Evolutionary conservation across 1,139 yeast species (phyloP), one percentile per base, ranked within the genome.

Genomic region (Sugiyamaella japonica): DNA sequence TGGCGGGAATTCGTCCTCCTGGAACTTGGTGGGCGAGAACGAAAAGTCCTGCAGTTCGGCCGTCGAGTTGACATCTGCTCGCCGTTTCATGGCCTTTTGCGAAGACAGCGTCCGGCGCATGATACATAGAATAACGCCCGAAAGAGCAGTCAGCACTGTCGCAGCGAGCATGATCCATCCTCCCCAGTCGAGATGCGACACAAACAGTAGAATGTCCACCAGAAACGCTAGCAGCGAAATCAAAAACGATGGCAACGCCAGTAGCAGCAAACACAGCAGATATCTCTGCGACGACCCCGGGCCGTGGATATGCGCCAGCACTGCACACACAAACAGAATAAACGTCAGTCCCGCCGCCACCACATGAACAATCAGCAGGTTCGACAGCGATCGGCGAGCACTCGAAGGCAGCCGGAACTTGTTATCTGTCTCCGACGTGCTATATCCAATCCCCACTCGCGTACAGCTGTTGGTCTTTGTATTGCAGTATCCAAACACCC

Each of bases 401-500:
- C 75, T 73, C 0, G 80, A 73, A 12, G 83, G 81, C 59, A 85
- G 62, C 31, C 78, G 73, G 71, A 82, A 81, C 34, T 67, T 66
- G 10, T 70, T 64, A 40, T 70, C 70, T 12, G 64, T 64, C 15
- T 67, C 65, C 3, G 66, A 59, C 20, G 59, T 51, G 50, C 65
- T 65, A 48, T 85, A 85, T 0, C 86, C 86, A 1, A 84, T 74
- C 1, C 78, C 69, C 0, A 77, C 73, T 0, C 61, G 50, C 0
- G 85, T 75, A 70, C 96, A 88, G 1, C 70, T 65, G 6, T 72
- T 67, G 2, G 74, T 66, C 25, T 68, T 66, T 7, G 69, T 62
- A 20, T 71, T 66, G 70, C 98, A 91, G 59, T 82, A 80, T 1
- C 98, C 99, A 74, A 91, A 88, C 0, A 89, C 89, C 4, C 99